A percentile compares a stretch with the other conserved stretches of the same genome.
Conservation (phyloP, 139 green algal species). For the Chlorella sp. region DNA sequence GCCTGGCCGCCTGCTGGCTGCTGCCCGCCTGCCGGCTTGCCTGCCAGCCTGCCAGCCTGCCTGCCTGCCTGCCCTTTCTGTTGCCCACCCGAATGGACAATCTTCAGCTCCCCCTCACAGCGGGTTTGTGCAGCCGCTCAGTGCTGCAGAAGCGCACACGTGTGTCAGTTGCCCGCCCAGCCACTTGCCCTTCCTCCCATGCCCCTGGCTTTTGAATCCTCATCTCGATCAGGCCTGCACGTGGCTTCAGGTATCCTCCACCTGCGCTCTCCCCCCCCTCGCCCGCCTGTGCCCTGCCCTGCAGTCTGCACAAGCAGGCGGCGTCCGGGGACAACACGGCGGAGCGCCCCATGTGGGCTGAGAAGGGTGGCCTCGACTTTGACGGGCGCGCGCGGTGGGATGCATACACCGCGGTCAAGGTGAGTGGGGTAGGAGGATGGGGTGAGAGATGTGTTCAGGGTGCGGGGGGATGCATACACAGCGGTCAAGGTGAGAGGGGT, state of each 20-base stretch:
- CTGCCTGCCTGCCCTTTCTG: too few relatives aligned
- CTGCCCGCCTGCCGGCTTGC: not conserved
- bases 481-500: not conserved
- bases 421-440: not conserved
- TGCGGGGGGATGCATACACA: not conserved
- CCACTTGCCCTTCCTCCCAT: too few relatives aligned
- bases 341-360: constrained; percentile 93
- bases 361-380: constrained; percentile 95
- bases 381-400: constrained; percentile 88
- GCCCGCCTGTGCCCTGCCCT: not conserved
- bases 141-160: too few relatives aligned
- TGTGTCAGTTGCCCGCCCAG: too few relatives aligned
- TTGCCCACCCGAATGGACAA: too few relatives aligned
- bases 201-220: too few relatives aligned
- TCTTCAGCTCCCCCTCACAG: too few relatives aligned
- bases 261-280: not conserved
- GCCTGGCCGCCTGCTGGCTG: too few relatives aligned
- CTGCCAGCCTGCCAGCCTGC: not conserved
- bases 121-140: too few relatives aligned
- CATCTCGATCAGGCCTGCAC: too few relatives aligned
- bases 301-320: constrained; percentile 64
- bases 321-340: constrained; percentile 77
- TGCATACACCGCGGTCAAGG: constrained; percentile 81
- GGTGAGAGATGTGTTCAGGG: too few relatives aligned
- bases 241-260: not conserved